Evolutionary conservation across 2,329 filamentous ascomycete genomes (phyloP), one percentile per base, ranked within the genome.

Genomic region (Colletotrichum orchidophilum): DNA sequence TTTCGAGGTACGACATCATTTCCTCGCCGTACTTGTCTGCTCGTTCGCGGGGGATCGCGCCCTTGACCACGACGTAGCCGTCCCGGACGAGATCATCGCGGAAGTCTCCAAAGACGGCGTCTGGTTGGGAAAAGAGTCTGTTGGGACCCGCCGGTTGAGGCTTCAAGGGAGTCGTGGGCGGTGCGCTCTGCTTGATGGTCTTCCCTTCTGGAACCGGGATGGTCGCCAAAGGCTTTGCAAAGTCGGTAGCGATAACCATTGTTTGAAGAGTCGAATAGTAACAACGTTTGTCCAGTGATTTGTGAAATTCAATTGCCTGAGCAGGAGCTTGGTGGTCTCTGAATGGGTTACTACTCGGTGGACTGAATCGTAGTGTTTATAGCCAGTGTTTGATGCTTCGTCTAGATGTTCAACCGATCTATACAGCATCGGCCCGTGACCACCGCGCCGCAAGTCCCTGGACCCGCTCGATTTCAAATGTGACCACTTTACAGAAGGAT

Each of bases 221-320:
- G 53, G 53, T 64, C 18, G 66, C 29, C 21, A 31, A 31, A 5
- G 52, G 9, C 18, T 42, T 50, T 27, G 35, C 27, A 42, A 33
- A 64, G 5, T 64, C 66, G 3, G 53, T 59, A 18, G 60, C 66
- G n/a, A 64, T 58, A 9, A 64, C 66, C 52, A 64, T 69, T 12
- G 18, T 39, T 39, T 46, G 2, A 8, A 3, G 24, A 1, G 5
- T 2, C 1, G 9, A 26, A 26, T 7, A 4, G 11, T 13, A 6
- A 26, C 26, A 39, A 59, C n/a, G 3, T 15, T 21, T 46, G 7
- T 6, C 1, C 7, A 42, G 21, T 13, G 11, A 11, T 46, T 3
- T 29, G 31, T 35, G 39, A 42, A 8, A 42, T 42, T 2, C 15
- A 1, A 42, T 42, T 42, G 39, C 39, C 15, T n/a, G 7, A n/a